These are phyloP conservation scores for Penicillium verrucosum DNA, from an alignment of 2,329 filamentous ascomycete species.

Conservation along the genomic window DNA sequence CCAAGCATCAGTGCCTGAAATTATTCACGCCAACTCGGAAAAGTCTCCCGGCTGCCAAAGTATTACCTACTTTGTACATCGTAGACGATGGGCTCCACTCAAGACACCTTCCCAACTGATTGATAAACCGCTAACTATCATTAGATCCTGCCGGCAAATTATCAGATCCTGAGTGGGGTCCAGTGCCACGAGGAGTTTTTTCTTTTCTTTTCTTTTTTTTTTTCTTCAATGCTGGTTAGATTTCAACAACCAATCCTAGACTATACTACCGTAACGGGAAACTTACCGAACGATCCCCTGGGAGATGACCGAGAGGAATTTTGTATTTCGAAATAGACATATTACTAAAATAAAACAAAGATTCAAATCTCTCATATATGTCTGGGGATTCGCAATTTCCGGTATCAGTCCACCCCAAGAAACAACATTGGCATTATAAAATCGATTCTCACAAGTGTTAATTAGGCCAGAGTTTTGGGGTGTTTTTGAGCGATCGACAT, in stretches of 20 bases:
- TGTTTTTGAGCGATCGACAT: neutral
- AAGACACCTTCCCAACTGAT: neutral
- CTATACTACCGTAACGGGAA: neutral
- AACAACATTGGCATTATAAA: neutral
- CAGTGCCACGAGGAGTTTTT: neutral
- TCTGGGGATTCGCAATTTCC: no score
- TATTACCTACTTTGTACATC: neutral
- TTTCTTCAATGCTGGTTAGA: neutral
- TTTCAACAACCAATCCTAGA: neutral
- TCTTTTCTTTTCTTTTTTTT: neutral
- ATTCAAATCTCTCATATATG: neutral
- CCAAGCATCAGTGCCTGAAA: neutral
- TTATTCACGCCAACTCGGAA: neutral
- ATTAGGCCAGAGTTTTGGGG: neutral
- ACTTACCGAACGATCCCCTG: neutral
- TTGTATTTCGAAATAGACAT: neutral
- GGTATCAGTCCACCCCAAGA: neutral
- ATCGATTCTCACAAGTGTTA: neutral
- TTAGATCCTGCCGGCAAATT: neutral
- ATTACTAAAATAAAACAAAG: neutral
- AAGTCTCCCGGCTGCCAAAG: neutral
- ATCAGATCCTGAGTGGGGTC: conserved; percentile 10
- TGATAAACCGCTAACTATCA: neutral
- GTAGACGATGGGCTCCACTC: neutral
- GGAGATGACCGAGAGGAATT: neutral